Base-by-base conservation (phyloP, 2,329 filamentous ascomycete genomes). In the Beauveria sp. region DNA sequence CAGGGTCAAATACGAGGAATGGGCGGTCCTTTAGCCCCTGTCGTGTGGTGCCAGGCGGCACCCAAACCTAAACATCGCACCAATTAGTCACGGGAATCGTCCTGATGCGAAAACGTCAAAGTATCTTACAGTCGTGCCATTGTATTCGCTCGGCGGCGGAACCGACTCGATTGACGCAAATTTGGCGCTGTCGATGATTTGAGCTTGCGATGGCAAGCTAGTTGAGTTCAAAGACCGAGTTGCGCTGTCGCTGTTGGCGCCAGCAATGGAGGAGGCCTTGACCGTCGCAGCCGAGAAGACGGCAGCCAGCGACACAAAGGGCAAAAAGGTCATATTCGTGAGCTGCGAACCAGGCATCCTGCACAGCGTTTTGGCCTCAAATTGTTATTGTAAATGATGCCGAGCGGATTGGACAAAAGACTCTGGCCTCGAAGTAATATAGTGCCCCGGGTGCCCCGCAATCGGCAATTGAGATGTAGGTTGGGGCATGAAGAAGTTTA, bases 1-100 rank as follows among this genome's bases (percentile, higher is more conserved):
- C 79, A 0, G 76, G 69, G 53, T 83, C 78, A 65, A 82, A 84
- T 61, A 83, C 70, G 62, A 72, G 74, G 64, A 77, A 77, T 10
- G 76, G 73, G 66, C 71, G 77, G 22, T 71, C 72, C 2, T 63
- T 60, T 1, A 80, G 71, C 9, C 70, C 73, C 18, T 75, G 72
- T 9, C 72, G 60, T 0, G 74, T 74, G 26, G 75, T 69, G 1
- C 77, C 78, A 0, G 79, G 78, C n/a, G 78, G 79, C 22, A 77
- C 63, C 60, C 60, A 61, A 8, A 56, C 26, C 60, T 61, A 31
- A 31, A 1, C 64, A 79, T 22, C 0, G 16, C n/a, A 31, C 10
- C 43, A 34, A 49, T 58, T 5, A 49, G 55, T 6, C 24, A 38
- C 4, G 12, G 16, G n/a, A 53, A 42, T 43, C 18, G 3, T 43